A percentile compares a stretch with the other conserved stretches of the same genome.
phyloP scores from a whole-genome alignment of 495 filamentous ascomycete genomes.

The Hyphodiscus hymeniophilus region DNA sequence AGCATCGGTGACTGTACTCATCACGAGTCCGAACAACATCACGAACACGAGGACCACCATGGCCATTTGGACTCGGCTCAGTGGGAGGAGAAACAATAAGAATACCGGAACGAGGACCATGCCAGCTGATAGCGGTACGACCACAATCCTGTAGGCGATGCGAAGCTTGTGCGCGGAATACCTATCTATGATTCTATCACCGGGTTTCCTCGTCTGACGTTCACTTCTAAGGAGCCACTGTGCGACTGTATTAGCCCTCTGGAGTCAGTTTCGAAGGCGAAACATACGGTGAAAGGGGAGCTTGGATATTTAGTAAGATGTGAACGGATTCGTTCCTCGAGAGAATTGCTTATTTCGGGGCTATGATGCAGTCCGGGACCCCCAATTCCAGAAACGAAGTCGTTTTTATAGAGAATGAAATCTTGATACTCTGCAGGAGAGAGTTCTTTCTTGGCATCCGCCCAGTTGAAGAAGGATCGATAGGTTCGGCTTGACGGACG shows the following conservation, averaged over 20 bases:
- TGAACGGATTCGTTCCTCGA: not conserved
- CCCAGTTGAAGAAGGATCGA: constrained; percentile 2
- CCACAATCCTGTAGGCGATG: not conserved
- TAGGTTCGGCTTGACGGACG: not conserved
- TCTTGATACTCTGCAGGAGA: not conserved
- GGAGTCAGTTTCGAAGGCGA: not conserved
- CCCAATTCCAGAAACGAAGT: not conserved
- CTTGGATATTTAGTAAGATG: not conserved
- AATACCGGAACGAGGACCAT: constrained; percentile 8
- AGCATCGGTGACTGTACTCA: constrained; percentile 4
- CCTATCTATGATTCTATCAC: not conserved
- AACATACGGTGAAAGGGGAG: not conserved
- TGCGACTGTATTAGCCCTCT: not conserved
- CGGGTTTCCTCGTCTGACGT: not conserved
- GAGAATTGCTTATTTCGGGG: not conserved
- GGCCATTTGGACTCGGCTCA: constrained; percentile 4
- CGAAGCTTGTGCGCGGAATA: not conserved
- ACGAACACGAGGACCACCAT: constrained; percentile 1
- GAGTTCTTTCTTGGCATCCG: not conserved
- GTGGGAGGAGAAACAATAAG: constrained; percentile 8
- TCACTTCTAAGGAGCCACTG: not conserved
- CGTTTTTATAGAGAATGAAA: constrained; percentile 1
- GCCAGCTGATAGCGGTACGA: not conserved
- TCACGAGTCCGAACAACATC: not conserved
- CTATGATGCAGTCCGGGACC: not conserved